Evolutionary conservation across 345 rosid species (phyloP), one percentile per base, ranked within the genome.

Genomic region (Hypericum perforatum): DNA sequence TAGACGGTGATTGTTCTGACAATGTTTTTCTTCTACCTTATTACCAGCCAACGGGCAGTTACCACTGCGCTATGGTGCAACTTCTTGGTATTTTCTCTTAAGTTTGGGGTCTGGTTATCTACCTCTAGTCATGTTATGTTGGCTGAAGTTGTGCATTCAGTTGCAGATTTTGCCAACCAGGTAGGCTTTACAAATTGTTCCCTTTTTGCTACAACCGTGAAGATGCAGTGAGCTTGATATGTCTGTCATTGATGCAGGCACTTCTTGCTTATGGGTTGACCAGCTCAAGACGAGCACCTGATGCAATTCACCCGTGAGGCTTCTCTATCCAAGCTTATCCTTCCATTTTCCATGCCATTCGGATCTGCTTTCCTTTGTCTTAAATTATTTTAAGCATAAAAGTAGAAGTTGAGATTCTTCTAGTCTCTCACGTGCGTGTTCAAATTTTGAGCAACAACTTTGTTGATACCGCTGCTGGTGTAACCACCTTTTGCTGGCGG

Each of bases 261-360:
- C 89, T 92, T 75, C 94, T 92, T 68, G 95, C 96, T 73, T 92
- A 88, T 78, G 98, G 96, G 51, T 71, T 92, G 69, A 75, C 78
- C 73, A 92, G 98, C 75, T 92, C 98, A 68, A 88, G 94, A 65
- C 98, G 95, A 48, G 98, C 95, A 40, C 98, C 96, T 7, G 98
- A 92, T 78, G 96, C 96, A 57, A 67, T 92, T 66, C 98, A 92
- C 67, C 96, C 95, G 98, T 92, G 70, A 75, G 95, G 75, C 54
- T 65, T 52, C 36, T 11, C 0, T 53, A 7, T 1, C 15, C 39
- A 3, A n/a, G 37, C 37, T 56, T 65, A 38, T 5, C 55, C 40
- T 13, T 29, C 55, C 9, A 39, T 51, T 16, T 13, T n/a, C 41
- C 22, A 16, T 16, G 3, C 41, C 9, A 46, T 7, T 12, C 36